Evolutionary conservation across 139 green algal genomes (phyloP), one percentile per base, ranked within the genome.

Genomic region (Medakamo hakoo): DNA sequence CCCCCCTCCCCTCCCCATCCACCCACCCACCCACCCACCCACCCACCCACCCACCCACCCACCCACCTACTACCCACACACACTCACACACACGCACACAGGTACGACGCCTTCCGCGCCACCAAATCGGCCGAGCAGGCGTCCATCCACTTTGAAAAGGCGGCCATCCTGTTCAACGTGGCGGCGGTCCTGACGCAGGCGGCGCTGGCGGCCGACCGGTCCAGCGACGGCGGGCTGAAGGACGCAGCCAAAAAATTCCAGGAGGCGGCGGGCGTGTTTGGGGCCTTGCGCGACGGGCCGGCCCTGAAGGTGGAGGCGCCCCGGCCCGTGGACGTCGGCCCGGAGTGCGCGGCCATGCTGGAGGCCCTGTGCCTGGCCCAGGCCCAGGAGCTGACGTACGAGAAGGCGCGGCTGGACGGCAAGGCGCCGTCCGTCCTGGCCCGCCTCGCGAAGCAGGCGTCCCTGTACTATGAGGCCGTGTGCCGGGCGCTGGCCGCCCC

Each of bases 281-380:
- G 65, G 2, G 63, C 73, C 57, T 70, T 96, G 64, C 78, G 82
- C 9, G 83, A 95, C 69, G 55, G 57, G 9, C 77, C 89, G 29
- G 69, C 71, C 23, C 66, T 76, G 30, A 84, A 86, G 67, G 71
- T 84, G 4, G 83, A 93, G 59, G 59, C 58, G 49, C 80, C 79
- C 1, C 69, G 73, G 2, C 80, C 88, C 1, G 57, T 81, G 27
- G 91, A 97, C 71, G 70, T 96, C 27, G 72, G 66, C 2, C 64
- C 82, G 2, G 86, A 96, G 67, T 83, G 73, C 62, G 66, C 73
- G 14, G 70, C 62, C 48, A 86, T 97, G 82, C 79, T 97, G 66
- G 89, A 97, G 76, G 79, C 81, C 63, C 80, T 97, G 16, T 95
- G 94, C 84, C 82, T 97, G 63, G 87, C 87, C 29, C 91, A 97